These are phyloP conservation scores for Spiromyces aspiralis DNA, from an alignment of 371 early-diverging fungal species.

Conservation along the genomic window DNA sequence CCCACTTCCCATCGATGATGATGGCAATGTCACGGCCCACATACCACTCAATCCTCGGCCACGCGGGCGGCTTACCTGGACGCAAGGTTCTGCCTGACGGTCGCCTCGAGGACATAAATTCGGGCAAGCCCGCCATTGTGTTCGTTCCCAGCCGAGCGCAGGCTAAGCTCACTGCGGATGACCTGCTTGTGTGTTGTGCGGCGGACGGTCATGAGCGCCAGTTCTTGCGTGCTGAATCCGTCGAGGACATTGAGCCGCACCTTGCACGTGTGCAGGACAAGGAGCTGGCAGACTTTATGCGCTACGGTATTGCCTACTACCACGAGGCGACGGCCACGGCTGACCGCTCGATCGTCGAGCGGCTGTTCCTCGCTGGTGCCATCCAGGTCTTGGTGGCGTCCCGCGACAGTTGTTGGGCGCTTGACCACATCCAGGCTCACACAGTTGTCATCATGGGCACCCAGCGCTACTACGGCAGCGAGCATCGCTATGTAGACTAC, in stretches of 20 bases:
- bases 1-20: conserved; percentile 89
- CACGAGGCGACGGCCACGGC: conserved; percentile 67
- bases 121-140: conserved; percentile 33
- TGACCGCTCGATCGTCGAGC: conserved; percentile 57
- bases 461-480: conserved; percentile 82
- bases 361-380: conserved; percentile 57
- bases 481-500: conserved; percentile 90
- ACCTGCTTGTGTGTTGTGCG: conserved; percentile 55
- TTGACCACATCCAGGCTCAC: conserved; percentile 52
- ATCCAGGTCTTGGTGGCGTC: conserved; percentile 82
- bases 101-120: background rate
- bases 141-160: conserved; percentile 90
- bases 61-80: background rate
- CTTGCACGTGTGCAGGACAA: conserved; percentile 48
- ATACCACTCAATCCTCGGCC: conserved; percentile 30
- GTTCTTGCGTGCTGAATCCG: conserved; percentile 47
- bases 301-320: conserved; percentile 76
- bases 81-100: background rate
- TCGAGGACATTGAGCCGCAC: conserved; percentile 42
- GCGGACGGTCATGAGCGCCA: conserved; percentile 48
- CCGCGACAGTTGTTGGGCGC: conserved; percentile 79
- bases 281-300: conserved; percentile 48
- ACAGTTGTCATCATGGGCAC: conserved; percentile 93
- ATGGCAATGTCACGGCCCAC: conserved; percentile 84
- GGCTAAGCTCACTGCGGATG: conserved; percentile 62